These are phyloP conservation scores for Tricholoma hemisulphureum DNA, from an alignment of 768 basidiomycete species.

Conservation along the genomic window DNA sequence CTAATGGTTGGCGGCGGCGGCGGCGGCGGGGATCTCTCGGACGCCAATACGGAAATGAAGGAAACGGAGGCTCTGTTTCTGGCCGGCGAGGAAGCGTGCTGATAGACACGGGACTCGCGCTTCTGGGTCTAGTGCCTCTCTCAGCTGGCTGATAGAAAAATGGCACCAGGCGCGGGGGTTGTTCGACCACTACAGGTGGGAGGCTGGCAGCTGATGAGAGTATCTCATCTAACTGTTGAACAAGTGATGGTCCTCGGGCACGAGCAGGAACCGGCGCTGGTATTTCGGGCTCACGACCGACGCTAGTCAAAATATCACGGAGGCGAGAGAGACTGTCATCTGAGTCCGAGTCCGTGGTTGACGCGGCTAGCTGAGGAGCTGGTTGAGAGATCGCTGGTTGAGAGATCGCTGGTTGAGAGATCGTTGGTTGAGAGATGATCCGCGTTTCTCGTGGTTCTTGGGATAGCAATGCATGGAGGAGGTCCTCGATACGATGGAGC, in stretches of 20 bases:
- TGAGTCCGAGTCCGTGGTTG: conserved; percentile 28
- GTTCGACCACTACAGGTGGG: conserved; percentile 39
- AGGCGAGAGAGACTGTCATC: conserved; percentile 27
- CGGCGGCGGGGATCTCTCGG: conserved; percentile 1
- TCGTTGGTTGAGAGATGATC: conserved; percentile 11
- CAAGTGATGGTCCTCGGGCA: conserved; percentile 47
- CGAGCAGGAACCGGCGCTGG: conserved; percentile 49
- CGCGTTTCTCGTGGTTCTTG: conserved; percentile 31
- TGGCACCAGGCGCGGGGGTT: conserved; percentile 53
- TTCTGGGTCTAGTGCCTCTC: conserved; percentile 30
- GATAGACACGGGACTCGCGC: conserved; percentile 35
- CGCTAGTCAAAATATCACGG: conserved; percentile 20
- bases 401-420: no score
- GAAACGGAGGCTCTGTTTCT: conserved; percentile 24
- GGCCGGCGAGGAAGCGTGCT: conserved; percentile 28
- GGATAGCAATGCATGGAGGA: conserved; percentile 40
- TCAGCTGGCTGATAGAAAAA: conserved; percentile 54
- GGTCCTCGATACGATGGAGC: conserved; percentile 44
- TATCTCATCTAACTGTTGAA: conserved; percentile 60
- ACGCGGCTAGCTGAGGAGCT: conserved; percentile 15
- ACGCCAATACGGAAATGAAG: background rate
- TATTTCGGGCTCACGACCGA: conserved; percentile 23
- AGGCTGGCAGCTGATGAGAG: conserved; percentile 46
- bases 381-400: no score
- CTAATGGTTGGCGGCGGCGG: conserved; percentile 3